These are phyloP conservation scores for Candida lessepsii DNA, from an alignment of 805 yeast species.

Conservation along the genomic window DNA sequence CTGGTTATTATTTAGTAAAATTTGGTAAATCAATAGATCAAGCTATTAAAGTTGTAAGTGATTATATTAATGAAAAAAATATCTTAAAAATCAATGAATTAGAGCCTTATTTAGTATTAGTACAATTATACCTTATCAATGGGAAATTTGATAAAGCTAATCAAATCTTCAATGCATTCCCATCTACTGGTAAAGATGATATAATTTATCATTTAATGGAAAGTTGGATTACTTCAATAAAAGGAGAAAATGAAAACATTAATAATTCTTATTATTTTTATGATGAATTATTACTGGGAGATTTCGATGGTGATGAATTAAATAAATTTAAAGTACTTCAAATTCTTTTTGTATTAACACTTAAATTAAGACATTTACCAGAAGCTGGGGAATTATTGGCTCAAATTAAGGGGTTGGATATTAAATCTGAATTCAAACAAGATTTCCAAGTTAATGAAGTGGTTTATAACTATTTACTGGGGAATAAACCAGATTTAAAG, in stretches of 20 bases:
- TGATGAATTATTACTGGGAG: constrained; percentile 72
- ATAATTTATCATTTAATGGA: constrained; percentile 76
- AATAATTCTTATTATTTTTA: constrained; percentile 54
- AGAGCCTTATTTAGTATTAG: constrained; percentile 41
- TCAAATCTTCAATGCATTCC: constrained; percentile 32
- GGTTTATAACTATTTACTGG: constrained; percentile 52
- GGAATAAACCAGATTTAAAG: constrained; percentile 25
- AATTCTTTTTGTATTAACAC: constrained; percentile 69
- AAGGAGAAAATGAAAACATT: constrained; percentile 42
- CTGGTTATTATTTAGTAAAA: constrained; percentile 38
- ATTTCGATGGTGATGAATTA: constrained; percentile 37
- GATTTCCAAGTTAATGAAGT: constrained; percentile 65
- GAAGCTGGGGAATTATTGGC: constrained; percentile 68
- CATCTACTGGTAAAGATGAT: constrained; percentile 52
- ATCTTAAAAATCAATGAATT: constrained; percentile 30
- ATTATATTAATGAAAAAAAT: constrained; percentile 24
- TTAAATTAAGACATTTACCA: constrained; percentile 75
- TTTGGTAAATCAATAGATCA: constrained; percentile 35
- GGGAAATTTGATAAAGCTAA: constrained; percentile 36
- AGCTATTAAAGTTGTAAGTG: constrained; percentile 32
- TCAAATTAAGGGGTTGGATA: constrained; percentile 46
- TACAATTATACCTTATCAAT: constrained; percentile 38
- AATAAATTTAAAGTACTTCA: constrained; percentile 41
- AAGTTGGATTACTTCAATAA: constrained; percentile 53
- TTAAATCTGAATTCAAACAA: constrained; percentile 23